These are phyloP conservation scores for Bipolaris gigantea DNA, from an alignment of 2,329 filamentous ascomycete genomes.

Conservation along the genomic window DNA sequence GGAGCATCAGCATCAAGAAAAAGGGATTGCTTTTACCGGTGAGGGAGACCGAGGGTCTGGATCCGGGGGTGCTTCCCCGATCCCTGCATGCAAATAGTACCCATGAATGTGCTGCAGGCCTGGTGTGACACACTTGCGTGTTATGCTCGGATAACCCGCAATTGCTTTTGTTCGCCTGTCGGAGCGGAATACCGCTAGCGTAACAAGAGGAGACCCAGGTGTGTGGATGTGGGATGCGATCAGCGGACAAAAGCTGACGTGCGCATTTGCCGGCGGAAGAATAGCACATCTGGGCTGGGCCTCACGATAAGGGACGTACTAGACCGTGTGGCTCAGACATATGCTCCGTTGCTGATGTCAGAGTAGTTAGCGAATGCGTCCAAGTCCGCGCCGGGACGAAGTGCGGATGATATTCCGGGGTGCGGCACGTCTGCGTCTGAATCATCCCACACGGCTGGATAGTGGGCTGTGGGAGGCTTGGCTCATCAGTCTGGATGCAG, in stretches of 20 bases:
- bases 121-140: conserved; percentile 17
- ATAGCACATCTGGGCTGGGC: conserved; percentile 10
- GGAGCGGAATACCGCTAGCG: conserved; percentile 18
- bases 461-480: conserved; percentile 10
- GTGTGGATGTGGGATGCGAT: conserved; percentile 7
- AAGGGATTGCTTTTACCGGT: conserved; percentile 20
- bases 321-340: conserved; percentile 6
- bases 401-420: conserved; percentile 21
- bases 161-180: conserved; percentile 21
- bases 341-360: conserved; percentile 22
- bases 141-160: conserved; percentile 8
- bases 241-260: conserved; percentile 12
- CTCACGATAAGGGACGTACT: conserved; percentile 12
- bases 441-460: conserved; percentile 26
- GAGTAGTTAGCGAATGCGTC: conserved; percentile 13
- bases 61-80: conserved; percentile 28
- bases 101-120: conserved; percentile 9
- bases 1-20: conserved; percentile 15
- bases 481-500: conserved; percentile 24
- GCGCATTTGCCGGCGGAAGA: conserved; percentile 20
- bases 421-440: conserved; percentile 11
- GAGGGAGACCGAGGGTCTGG: conserved; percentile 24
- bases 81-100: conserved; percentile 16
- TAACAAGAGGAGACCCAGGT: conserved; percentile 11
- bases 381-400: conserved; percentile 8